phyloP scores from a whole-genome alignment of 2,329 filamentous ascomycete genomes.

The Fusarium brachygibbosum region DNA sequence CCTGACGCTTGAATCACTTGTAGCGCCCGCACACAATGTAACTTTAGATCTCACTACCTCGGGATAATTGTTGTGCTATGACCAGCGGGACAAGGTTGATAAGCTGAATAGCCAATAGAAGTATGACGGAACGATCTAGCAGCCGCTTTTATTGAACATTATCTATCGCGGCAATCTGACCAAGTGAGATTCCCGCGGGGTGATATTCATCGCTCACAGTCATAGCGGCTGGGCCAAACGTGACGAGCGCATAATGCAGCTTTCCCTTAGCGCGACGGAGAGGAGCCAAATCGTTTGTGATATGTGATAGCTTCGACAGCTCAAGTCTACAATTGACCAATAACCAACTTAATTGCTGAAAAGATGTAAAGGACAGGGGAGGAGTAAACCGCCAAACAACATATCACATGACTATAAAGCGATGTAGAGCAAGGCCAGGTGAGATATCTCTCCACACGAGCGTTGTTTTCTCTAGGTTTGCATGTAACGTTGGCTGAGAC shows the following conservation, averaged over 20 bases:
- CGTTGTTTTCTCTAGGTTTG: neutral
- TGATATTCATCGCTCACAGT: neutral
- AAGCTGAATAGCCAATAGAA: slow-evolving; percentile 22
- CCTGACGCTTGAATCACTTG: slow-evolving; percentile 10
- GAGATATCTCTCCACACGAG: neutral
- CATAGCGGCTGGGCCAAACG: slow-evolving; percentile 3
- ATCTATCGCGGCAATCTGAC: slow-evolving; percentile 18
- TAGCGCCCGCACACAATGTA: slow-evolving; percentile 18
- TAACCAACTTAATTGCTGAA: neutral
- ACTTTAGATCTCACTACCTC: slow-evolving; percentile 27
- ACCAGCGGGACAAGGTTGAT: neutral
- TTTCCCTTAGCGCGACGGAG: slow-evolving; percentile 34
- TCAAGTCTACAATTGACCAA: slow-evolving; percentile 6
- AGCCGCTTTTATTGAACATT: slow-evolving; percentile 10
- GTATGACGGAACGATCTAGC: neutral
- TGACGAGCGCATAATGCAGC: slow-evolving; percentile 26
- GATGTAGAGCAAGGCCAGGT: slow-evolving; percentile 8
- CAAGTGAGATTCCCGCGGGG: slow-evolving; percentile 7
- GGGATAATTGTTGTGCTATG: slow-evolving; percentile 13
- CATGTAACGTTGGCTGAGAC: slow-evolving; percentile 13
- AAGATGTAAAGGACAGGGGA: neutral
- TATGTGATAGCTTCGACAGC: slow-evolving; percentile 37
- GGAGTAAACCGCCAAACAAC: neutral
- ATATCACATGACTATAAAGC: slow-evolving; percentile 15
- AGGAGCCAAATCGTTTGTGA: slow-evolving; percentile 34